phyloP scores from a whole-genome alignment of 768 basidiomycete genomes.

The Calocybe gangraenosa region DNA sequence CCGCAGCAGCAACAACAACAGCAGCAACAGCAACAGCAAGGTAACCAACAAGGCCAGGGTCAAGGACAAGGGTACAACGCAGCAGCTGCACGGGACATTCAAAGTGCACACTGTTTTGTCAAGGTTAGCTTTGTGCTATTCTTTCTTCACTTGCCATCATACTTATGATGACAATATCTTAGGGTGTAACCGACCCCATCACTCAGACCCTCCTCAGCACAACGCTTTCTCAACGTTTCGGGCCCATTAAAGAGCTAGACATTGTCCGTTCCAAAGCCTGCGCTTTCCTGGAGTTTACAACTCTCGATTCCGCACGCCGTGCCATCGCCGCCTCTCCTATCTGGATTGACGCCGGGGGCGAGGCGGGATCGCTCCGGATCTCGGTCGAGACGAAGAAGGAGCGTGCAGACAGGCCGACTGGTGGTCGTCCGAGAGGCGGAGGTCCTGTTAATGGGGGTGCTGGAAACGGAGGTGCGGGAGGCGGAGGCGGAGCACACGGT shows the following conservation, averaged over 20 bases:
- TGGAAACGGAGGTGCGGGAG: slow-evolving; percentile 29
- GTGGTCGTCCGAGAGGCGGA: slow-evolving; percentile 53
- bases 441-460: slow-evolving; percentile 52
- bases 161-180: slow-evolving; percentile 29
- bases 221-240: slow-evolving; percentile 61
- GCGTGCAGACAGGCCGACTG: slow-evolving; percentile 72
- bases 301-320: slow-evolving; percentile 74
- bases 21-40: slow-evolving; percentile 21
- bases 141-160: neutral
- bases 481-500: neutral
- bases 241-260: slow-evolving; percentile 82
- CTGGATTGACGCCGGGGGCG: slow-evolving; percentile 64
- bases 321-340: slow-evolving; percentile 80
- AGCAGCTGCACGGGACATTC: slow-evolving; percentile 56
- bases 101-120: slow-evolving; percentile 84
- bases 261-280: slow-evolving; percentile 86
- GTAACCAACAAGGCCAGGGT: slow-evolving; percentile 19
- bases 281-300: slow-evolving; percentile 88
- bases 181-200: slow-evolving; percentile 67
- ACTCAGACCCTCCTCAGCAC: slow-evolving; percentile 44
- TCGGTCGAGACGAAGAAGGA: slow-evolving; percentile 90
- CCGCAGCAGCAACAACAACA: slow-evolving; percentile 30
- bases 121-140: slow-evolving; percentile 51
- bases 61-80: slow-evolving; percentile 21
- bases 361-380: slow-evolving; percentile 50